Conservation (phyloP, 176 grass and related monocot species). For the Oryza meyeriana region DNA sequence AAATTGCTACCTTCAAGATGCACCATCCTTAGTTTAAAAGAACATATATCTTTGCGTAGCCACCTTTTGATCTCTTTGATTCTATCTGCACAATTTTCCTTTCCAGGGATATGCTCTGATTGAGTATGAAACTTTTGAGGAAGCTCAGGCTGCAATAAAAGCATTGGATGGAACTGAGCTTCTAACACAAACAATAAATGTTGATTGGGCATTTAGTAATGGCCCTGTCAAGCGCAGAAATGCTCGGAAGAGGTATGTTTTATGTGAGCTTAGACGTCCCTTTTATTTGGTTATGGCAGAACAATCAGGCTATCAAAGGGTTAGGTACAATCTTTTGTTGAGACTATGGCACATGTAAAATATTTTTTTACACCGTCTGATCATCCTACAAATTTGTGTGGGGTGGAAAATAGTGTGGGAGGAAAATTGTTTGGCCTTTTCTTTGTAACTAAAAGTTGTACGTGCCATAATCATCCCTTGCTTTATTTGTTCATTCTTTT, state of each 20-base stretch:
- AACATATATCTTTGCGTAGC: neutral
- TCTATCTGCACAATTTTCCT: neutral
- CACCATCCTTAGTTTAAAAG: neutral
- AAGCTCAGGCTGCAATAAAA: conserved; percentile 65
- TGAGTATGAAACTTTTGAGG: conserved; percentile 63
- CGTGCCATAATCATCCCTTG: no score
- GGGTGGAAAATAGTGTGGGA: neutral
- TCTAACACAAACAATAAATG: conserved; percentile 41
- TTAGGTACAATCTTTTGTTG: neutral
- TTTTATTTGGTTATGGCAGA: conserved; percentile 2
- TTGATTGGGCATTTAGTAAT: conserved; percentile 78
- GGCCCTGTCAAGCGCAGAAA: conserved; percentile 53
- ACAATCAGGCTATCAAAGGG: neutral
- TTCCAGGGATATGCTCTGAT: conserved; percentile 62
- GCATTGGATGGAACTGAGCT: conserved; percentile 55
- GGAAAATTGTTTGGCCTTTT: neutral
- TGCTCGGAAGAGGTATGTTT: conserved; percentile 46
- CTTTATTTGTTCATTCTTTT: neutral
- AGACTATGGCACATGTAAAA: neutral
- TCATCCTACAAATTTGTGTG: neutral
- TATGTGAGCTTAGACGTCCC: neutral
- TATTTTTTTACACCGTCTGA: neutral
- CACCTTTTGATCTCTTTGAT: neutral
- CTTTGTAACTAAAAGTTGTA: no score
- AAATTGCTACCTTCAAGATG: neutral